A percentile compares a stretch with the other conserved stretches of the same genome.
These are phyloP conservation scores for Epichloe hybrida DNA, from an alignment of 2,329 filamentous ascomycete genomes.

Conservation along the genomic window DNA sequence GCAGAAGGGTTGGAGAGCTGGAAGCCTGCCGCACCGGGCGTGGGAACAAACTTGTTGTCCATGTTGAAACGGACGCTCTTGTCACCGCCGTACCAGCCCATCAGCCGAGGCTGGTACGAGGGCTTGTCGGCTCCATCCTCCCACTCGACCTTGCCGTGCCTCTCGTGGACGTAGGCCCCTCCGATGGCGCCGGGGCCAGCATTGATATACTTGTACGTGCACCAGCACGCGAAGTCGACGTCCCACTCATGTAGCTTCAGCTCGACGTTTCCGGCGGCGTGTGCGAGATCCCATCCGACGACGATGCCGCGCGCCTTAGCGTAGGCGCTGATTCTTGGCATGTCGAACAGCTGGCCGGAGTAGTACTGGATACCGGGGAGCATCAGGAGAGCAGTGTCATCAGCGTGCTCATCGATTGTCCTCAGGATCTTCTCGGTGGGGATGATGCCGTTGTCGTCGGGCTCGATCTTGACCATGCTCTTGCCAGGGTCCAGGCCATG, in stretches of 20 bases:
- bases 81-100: slow-evolving; percentile 81
- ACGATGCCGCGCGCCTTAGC: slow-evolving; percentile 58
- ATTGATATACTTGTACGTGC: slow-evolving; percentile 90
- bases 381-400: slow-evolving; percentile 60
- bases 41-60: slow-evolving; percentile 68
- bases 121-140: slow-evolving; percentile 22
- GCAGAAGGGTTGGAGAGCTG: slow-evolving; percentile 76
- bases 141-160: slow-evolving; percentile 45
- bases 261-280: slow-evolving; percentile 74
- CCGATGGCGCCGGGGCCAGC: slow-evolving; percentile 71
- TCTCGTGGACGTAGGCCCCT: slow-evolving; percentile 71
- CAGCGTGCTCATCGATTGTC: slow-evolving; percentile 61
- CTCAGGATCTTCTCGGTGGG: slow-evolving; percentile 58
- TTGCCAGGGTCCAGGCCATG: slow-evolving; percentile 53
- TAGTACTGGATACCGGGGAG: slow-evolving; percentile 88
- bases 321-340: slow-evolving; percentile 62
- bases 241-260: slow-evolving; percentile 74
- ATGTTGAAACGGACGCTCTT: slow-evolving; percentile 68
- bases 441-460: slow-evolving; percentile 46
- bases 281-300: slow-evolving; percentile 80
- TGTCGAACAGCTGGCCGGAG: slow-evolving; percentile 79
- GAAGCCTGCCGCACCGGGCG: slow-evolving; percentile 65
- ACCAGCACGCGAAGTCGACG: slow-evolving; percentile 87
- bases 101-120: slow-evolving; percentile 50
- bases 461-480: slow-evolving; percentile 63